These are phyloP conservation scores for Elaeis oleifera DNA, from an alignment of 202 grass and related monocot species.

Conservation along the genomic window DNA sequence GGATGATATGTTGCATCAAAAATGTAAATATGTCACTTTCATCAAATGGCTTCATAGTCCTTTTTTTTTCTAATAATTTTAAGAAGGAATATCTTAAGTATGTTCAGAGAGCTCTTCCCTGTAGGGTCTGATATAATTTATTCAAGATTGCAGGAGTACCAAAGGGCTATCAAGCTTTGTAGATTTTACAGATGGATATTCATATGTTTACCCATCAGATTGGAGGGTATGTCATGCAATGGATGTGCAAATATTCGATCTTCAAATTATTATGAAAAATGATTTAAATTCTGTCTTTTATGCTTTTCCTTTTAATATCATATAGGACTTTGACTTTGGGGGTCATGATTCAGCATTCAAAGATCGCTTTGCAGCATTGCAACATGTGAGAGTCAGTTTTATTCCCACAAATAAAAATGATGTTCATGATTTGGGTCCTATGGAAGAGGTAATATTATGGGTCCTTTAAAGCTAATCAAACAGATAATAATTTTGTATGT, in stretches of 20 bases:
- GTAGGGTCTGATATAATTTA: background rate
- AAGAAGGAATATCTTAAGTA: no score
- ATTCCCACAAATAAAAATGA: constrained; percentile 78
- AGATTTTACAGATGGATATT: constrained; percentile 73
- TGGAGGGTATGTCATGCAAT: constrained; percentile 63
- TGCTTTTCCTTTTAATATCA: background rate
- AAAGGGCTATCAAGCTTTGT: constrained; percentile 61
- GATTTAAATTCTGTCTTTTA: no score
- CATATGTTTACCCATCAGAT: constrained; percentile 74
- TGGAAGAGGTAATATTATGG: constrained; percentile 58
- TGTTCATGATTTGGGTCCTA: constrained; percentile 67
- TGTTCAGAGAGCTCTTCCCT: no score
- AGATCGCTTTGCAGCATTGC: constrained; percentile 60
- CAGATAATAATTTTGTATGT: no score
- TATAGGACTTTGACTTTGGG: constrained; percentile 83
- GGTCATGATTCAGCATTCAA: constrained; percentile 95
- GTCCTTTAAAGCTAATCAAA: no score
- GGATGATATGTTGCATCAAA: no score
- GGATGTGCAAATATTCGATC: background rate
- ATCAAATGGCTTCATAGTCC: background rate
- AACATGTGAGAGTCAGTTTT: constrained; percentile 74
- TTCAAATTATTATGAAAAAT: no score
- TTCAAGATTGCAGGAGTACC: constrained; percentile 60
- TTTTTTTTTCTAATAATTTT: no score
- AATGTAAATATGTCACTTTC: no score